These are phyloP conservation scores for Lycium ferocissimum DNA, from an alignment of 257 asterid genomes.

Conservation along the genomic window DNA sequence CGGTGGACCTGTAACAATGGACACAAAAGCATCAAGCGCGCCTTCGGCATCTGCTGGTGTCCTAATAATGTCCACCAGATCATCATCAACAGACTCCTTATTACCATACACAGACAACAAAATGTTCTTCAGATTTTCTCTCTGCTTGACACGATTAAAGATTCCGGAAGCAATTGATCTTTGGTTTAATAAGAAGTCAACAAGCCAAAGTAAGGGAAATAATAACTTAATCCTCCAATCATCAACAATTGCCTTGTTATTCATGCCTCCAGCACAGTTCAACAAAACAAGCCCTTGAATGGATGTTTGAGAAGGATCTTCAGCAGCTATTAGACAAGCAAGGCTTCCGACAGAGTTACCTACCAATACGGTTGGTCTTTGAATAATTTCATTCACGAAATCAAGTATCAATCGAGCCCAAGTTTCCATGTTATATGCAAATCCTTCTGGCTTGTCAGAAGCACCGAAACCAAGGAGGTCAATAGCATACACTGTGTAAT, in stretches of 20 bases:
- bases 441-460: conserved; percentile 91
- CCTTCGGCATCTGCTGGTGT: conserved; percentile 86
- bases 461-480: conserved; percentile 98
- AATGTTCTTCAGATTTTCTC: conserved; percentile 67
- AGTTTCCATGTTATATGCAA: conserved; percentile 73
- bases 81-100: conserved; percentile 81
- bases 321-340: conserved; percentile 92
- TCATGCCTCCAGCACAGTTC: conserved; percentile 97
- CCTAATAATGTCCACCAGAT: conserved; percentile 86
- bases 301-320: conserved; percentile 60
- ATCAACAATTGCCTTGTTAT: conserved; percentile 95
- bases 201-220: conserved; percentile 76
- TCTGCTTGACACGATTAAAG: conserved; percentile 65
- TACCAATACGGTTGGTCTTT: conserved; percentile 72
- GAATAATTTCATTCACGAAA: conserved; percentile 70
- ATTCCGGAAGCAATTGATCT: conserved; percentile 66
- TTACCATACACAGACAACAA: conserved; percentile 78
- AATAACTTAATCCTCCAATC: conserved; percentile 94
- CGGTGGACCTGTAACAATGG: conserved; percentile 91
- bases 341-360: conserved; percentile 99
- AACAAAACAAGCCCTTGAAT: conserved; percentile 83
- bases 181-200: conserved; percentile 81
- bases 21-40: conserved; percentile 96
- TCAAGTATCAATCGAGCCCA: conserved; percentile 90
- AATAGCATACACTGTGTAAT: conserved; percentile 70